These are phyloP conservation scores for Cardiospermum halicacabum DNA, from an alignment of 345 rosid species.

Conservation along the genomic window DNA sequence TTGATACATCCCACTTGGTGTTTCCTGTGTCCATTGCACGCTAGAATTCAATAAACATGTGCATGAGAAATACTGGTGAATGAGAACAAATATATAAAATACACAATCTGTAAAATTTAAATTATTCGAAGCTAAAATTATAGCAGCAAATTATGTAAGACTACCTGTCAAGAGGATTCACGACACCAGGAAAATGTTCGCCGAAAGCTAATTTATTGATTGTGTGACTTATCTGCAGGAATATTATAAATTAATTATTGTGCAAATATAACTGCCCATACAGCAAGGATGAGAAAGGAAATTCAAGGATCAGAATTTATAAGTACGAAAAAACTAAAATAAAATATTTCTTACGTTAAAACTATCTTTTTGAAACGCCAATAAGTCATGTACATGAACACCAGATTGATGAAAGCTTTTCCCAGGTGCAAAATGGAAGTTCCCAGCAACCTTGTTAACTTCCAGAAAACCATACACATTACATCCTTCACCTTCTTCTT, in stretches of 20 bases:
- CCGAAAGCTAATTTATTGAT: conserved; percentile 82
- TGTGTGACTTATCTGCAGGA: conserved; percentile 76
- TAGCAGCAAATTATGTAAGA: not conserved
- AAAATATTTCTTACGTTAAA: conserved; percentile 58
- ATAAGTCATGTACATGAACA: conserved; percentile 81
- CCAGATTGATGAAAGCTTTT: conserved; percentile 94
- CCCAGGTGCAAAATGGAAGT: conserved; percentile 97
- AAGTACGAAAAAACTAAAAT: conserved; percentile 1
- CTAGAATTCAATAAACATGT: conserved; percentile 33
- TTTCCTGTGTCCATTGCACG: conserved; percentile 71
- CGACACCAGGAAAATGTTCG: conserved; percentile 82
- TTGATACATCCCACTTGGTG: conserved; percentile 81
- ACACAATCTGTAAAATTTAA: conserved; percentile 1
- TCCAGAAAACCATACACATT: conserved; percentile 88
- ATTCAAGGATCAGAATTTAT: not conserved
- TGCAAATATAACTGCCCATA: conserved; percentile 2
- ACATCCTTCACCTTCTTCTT: conserved; percentile 97
- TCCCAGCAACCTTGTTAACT: conserved; percentile 94
- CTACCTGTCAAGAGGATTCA: conserved; percentile 96
- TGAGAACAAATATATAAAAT: not conserved
- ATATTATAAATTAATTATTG: conserved; percentile 4
- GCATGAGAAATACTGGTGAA: not conserved
- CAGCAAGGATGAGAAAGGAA: not conserved
- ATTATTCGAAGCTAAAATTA: conserved; percentile 10
- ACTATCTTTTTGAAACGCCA: conserved; percentile 77